Conservation (phyloP, 2,329 filamentous ascomycete genomes). For the Botrytis cinerea region DNA sequence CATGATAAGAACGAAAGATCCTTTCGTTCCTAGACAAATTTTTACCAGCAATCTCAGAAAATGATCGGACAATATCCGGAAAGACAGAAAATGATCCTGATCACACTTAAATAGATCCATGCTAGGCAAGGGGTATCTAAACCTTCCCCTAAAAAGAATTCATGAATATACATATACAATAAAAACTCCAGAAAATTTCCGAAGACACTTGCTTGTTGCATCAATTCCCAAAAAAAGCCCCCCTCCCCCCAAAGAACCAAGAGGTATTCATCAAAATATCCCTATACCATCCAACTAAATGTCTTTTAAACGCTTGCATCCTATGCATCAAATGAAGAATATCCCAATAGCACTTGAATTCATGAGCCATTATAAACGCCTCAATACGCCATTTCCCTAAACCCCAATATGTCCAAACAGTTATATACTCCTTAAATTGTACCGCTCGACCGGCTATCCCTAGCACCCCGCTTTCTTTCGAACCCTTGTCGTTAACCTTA, state of each 20-base stretch:
- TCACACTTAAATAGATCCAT: neutral
- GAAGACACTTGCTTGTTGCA: constrained; percentile 4
- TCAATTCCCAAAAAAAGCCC: neutral
- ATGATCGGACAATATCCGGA: neutral
- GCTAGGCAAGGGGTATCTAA: neutral
- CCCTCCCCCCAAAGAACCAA: neutral
- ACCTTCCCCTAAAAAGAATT: neutral
- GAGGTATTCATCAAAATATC: neutral
- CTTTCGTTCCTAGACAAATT: neutral
- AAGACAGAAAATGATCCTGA: neutral
- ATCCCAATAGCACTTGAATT: neutral
- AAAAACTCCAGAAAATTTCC: neutral
- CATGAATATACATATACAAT: neutral
- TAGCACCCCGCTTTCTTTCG: neutral
- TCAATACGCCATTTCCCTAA: neutral
- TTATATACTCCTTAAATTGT: neutral
- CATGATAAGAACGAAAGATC: neutral
- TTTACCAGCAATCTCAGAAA: neutral
- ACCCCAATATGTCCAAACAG: neutral
- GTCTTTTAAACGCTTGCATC: neutral
- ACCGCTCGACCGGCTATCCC: neutral
- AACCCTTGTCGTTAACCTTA: neutral
- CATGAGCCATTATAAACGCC: neutral
- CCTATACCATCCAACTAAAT: neutral
- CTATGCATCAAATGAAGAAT: neutral